These are phyloP conservation scores for Bryoerythrophyllum caledonicum DNA, from an alignment of 225 moss, liverwort and hornwort genomes.

Conservation along the genomic window DNA sequence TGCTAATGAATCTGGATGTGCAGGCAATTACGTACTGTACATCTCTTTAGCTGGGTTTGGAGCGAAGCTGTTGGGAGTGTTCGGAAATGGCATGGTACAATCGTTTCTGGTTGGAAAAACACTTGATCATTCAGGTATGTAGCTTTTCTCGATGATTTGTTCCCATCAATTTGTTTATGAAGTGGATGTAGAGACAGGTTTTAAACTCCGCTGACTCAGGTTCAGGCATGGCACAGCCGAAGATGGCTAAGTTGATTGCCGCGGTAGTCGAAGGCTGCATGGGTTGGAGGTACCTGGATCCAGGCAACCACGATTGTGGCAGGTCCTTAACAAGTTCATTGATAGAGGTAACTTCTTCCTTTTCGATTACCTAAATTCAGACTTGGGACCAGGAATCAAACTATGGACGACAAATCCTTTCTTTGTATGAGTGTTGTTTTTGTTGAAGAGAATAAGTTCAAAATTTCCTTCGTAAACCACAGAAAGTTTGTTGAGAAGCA, in stretches of 20 bases:
- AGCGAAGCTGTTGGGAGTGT: constrained; percentile 59
- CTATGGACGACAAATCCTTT: not conserved
- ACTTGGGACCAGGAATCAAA: too few relatives aligned
- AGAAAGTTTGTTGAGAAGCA: not conserved
- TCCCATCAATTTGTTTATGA: not conserved
- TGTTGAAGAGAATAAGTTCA: not conserved
- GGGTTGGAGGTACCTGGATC: constrained; percentile 46
- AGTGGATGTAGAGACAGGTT: not conserved
- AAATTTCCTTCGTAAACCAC: not conserved
- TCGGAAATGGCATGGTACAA: constrained; percentile 73
- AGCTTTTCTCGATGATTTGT: not conserved
- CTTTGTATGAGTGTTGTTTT: not conserved
- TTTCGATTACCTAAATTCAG: not conserved
- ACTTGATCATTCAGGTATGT: constrained; percentile 46
- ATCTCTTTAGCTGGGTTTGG: constrained; percentile 69
- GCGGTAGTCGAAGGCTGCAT: constrained; percentile 66
- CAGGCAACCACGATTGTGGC: constrained; percentile 61
- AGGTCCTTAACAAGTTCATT: constrained; percentile 59
- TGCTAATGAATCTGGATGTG: not conserved
- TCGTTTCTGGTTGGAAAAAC: constrained; percentile 55
- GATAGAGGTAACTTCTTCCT: constrained; percentile 44
- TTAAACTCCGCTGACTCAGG: not conserved
- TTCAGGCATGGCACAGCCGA: constrained; percentile 47
- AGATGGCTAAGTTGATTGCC: constrained; percentile 57
- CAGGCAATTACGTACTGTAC: constrained; percentile 53